phyloP scores from a whole-genome alignment of 768 basidiomycete species.

The Termitomyces sp. region DNA sequence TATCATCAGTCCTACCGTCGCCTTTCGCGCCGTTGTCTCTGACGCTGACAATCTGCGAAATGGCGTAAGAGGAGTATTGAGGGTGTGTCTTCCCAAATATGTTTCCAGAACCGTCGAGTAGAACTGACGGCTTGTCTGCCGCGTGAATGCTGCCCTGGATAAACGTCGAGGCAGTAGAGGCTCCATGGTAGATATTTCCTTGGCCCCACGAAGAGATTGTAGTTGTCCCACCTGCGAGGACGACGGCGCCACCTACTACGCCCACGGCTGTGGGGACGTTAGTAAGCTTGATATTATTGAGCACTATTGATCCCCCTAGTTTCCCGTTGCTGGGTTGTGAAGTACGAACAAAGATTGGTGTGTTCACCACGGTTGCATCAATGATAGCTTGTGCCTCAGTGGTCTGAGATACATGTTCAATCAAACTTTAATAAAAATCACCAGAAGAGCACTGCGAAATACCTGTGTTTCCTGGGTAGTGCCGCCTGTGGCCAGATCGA shows the following conservation, averaged over 20 bases:
- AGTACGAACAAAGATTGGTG: slow-evolving; percentile 54
- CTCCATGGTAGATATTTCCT: slow-evolving; percentile 39
- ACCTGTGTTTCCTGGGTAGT: slow-evolving; percentile 34
- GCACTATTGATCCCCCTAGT: slow-evolving; percentile 55
- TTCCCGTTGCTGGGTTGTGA: slow-evolving; percentile 38
- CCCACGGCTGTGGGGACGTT: slow-evolving; percentile 63
- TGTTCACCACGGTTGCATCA: slow-evolving; percentile 54
- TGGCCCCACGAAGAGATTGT: slow-evolving; percentile 50
- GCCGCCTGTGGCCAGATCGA: slow-evolving; percentile 52
- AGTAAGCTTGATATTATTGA: slow-evolving; percentile 56
- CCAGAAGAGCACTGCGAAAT: background rate
- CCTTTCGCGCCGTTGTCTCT: slow-evolving; percentile 64
- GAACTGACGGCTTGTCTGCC: slow-evolving; percentile 47
- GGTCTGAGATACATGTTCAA: slow-evolving; percentile 27
- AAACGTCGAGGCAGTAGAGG: slow-evolving; percentile 35
- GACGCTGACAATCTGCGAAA: slow-evolving; percentile 65
- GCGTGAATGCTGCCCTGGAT: slow-evolving; percentile 43
- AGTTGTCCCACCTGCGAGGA: slow-evolving; percentile 55
- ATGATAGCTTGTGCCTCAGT: slow-evolving; percentile 58
- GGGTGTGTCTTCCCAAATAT: slow-evolving; percentile 62
- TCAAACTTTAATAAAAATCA: background rate
- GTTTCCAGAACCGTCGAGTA: slow-evolving; percentile 51
- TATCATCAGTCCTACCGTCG: slow-evolving; percentile 76
- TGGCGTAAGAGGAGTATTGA: slow-evolving; percentile 57
- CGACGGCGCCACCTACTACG: slow-evolving; percentile 42